Evolutionary conservation across 148 eudicot species (phyloP).

Genomic region (Amaranthus palmeri): DNA sequence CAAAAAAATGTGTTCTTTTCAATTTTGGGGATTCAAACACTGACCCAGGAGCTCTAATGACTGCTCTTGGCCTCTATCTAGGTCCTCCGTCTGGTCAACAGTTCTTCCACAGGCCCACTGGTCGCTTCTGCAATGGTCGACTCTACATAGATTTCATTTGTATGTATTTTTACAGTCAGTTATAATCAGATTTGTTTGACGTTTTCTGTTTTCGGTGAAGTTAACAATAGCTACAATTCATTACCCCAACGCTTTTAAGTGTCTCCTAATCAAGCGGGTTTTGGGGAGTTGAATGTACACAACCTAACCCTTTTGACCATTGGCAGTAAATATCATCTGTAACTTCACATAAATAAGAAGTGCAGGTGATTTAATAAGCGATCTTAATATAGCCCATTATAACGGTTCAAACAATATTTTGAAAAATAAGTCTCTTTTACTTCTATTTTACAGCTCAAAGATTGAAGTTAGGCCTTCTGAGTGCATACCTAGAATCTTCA

Average conservation of each 20-base stretch:
- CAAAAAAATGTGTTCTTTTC: conserved; percentile 29
- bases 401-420: too few relatives aligned
- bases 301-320: too few relatives aligned
- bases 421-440: neutral
- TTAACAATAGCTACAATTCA: too few relatives aligned
- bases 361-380: too few relatives aligned
- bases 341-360: too few relatives aligned
- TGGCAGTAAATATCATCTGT: too few relatives aligned
- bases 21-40: conserved; percentile 43
- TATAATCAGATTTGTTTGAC: too few relatives aligned
- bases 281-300: too few relatives aligned
- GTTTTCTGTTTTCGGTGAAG: too few relatives aligned
- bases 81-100: conserved; percentile 43
- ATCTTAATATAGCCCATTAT: too few relatives aligned
- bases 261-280: too few relatives aligned
- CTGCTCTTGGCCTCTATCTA: conserved; percentile 38
- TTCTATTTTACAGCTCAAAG: conserved; percentile 23
- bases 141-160: conserved; percentile 48
- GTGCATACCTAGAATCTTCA: conserved; percentile 32
- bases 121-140: conserved; percentile 49
- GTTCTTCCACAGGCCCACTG: conserved; percentile 38
- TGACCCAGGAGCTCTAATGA: conserved; percentile 35
- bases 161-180: conserved; percentile 8
- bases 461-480: conserved; percentile 25
- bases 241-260: too few relatives aligned